Evolutionary conservation across 139 green algal genomes (phyloP).

Genomic region (Chlamydomonas eustigma): DNA sequence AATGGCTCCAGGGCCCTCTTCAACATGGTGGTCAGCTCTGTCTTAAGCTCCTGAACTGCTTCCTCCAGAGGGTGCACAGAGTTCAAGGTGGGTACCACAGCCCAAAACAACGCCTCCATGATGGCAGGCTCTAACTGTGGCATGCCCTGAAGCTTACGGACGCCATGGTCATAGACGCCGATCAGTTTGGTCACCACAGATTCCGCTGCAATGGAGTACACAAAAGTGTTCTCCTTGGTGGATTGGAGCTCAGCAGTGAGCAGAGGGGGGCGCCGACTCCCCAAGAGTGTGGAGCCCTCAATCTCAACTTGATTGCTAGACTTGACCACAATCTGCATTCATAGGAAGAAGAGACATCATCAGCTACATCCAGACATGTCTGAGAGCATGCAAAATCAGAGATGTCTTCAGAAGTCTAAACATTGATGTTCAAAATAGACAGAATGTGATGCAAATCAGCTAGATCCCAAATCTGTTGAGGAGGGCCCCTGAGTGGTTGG

Average conservation of each 20-base stretch:
- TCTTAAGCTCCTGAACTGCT: constrained; percentile 25
- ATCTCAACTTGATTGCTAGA: background rate
- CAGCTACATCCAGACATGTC: too few relatives aligned
- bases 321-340: background rate
- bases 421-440: too few relatives aligned
- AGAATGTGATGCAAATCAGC: too few relatives aligned
- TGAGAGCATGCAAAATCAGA: too few relatives aligned
- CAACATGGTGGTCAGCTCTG: constrained; percentile 22
- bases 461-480: too few relatives aligned
- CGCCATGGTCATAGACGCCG: constrained; percentile 54
- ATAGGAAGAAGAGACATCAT: too few relatives aligned
- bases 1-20: constrained; percentile 28
- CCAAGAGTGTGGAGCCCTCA: constrained; percentile 22
- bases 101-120: constrained; percentile 80
- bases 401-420: too few relatives aligned
- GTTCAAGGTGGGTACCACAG: constrained; percentile 48
- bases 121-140: constrained; percentile 66
- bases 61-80: constrained; percentile 60
- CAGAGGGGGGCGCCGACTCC: constrained; percentile 44
- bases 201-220: constrained; percentile 43
- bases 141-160: constrained; percentile 54
- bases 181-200: constrained; percentile 35
- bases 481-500: too few relatives aligned
- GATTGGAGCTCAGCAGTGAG: constrained; percentile 57
- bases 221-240: constrained; percentile 46